Evolutionary conservation across 2,329 filamentous ascomycete species (phyloP), one percentile per base, ranked within the genome.

Genomic region (Apiospora koreana): DNA sequence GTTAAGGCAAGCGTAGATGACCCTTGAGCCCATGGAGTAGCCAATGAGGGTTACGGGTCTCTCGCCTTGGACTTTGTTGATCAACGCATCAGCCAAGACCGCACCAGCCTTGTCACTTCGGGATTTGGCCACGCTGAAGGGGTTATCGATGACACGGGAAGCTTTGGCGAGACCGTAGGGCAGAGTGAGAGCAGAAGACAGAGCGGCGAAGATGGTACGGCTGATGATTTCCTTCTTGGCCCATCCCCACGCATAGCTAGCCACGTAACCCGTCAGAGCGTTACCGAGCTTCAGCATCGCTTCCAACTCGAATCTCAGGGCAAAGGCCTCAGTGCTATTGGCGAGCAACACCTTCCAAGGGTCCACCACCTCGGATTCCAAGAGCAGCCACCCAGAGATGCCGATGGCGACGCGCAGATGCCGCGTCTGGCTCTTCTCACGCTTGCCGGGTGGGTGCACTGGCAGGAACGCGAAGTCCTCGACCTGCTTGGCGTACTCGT

Each of bases 21-120:
- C 90, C 42, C 93, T 87, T 1, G 93, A 93, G 14, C 94, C 94
- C 1, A 97, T 85, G 0, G 93, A 95, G 79, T 95, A 97, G 0
- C 93, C 94, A 25, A 97, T 85, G 1, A 97, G 83, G 0, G 92
- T 95, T 0, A 97, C 93, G 0, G 94, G 93, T 10, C 94, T 86
- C 78, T 96, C 93, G 50, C 94, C 94, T 77, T 96, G 94, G 0
- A 93, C 93, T 72, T 90, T 92, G 79, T 94, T 95, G 76, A 95
- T 92, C 58, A 97, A 82, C 0, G 93, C 93, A 78, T 97, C 94
- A 1, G 94, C 94, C 7, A 97, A 88, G 82, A 85, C 93, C 85
- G 76, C 86, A 75, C 78, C 93, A 78, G 79, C 88, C 79, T 95
- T 95, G 75, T 95, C 93, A n/a, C 92, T 91, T 31, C 93, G 88